phyloP scores from a whole-genome alignment of 768 basidiomycete genomes.

The Paxillus involutus region DNA sequence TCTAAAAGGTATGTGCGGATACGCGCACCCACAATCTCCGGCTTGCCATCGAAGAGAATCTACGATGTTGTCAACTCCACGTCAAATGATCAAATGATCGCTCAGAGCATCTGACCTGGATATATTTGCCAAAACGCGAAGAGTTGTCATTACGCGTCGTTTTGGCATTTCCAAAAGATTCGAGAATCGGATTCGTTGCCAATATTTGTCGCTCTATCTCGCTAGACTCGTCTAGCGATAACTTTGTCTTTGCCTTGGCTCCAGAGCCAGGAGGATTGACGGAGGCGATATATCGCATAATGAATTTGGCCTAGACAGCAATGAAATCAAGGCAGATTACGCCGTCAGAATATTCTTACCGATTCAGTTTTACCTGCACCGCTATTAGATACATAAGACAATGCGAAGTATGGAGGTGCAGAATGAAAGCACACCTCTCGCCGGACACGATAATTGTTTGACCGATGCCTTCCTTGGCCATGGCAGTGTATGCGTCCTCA shows the following conservation, averaged over 20 bases:
- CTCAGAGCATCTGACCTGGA: constrained; percentile 58
- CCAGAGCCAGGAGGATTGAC: constrained; percentile 80
- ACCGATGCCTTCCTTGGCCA: constrained; percentile 90
- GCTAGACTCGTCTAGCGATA: constrained; percentile 80
- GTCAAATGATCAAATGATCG: not conserved
- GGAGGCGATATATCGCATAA: constrained; percentile 98
- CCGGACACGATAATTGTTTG: constrained; percentile 99
- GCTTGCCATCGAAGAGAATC: constrained; percentile 95
- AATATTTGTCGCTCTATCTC: constrained; percentile 97
- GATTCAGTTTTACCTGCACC: constrained; percentile 99
- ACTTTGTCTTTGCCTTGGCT: constrained; percentile 64
- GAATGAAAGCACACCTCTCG: constrained; percentile 67
- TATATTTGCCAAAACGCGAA: constrained; percentile 98
- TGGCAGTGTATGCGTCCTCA: constrained; percentile 97
- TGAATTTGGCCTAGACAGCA: constrained; percentile 81
- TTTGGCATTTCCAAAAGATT: constrained; percentile 99
- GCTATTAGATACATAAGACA: constrained; percentile 43
- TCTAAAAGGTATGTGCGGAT: constrained; percentile 98
- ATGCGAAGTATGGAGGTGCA: not conserved
- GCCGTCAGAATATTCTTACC: constrained; percentile 41
- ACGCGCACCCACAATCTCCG: constrained; percentile 98
- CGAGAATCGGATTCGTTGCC: constrained; percentile 98
- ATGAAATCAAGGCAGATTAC: constrained; percentile 2
- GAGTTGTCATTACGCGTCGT: constrained; percentile 99
- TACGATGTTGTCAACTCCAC: constrained; percentile 29